These are phyloP conservation scores for Saccharomyces hybrid DNA, from an alignment of 1,139 yeast genomes.

Conservation along the genomic window DNA sequence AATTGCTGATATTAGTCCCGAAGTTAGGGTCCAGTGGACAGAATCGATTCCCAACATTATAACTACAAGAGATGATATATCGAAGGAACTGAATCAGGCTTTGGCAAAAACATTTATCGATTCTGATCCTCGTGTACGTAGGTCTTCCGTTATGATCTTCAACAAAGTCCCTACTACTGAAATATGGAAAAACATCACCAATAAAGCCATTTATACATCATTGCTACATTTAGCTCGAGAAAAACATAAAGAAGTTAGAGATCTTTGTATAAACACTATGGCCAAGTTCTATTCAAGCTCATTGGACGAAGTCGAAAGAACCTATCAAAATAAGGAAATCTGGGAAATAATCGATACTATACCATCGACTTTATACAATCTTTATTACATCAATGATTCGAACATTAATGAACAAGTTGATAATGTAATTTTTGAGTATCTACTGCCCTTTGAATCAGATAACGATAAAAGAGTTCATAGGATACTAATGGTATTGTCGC, in stretches of 20 bases:
- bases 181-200: conserved; percentile 41
- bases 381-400: conserved; percentile 69
- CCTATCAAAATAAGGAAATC: conserved; percentile 29
- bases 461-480: conserved; percentile 47
- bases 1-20: conserved; percentile 57
- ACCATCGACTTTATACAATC: conserved; percentile 59
- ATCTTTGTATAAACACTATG: conserved; percentile 48
- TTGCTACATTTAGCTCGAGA: conserved; percentile 64
- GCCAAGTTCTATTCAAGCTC: conserved; percentile 45
- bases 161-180: conserved; percentile 37
- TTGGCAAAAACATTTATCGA: conserved; percentile 66
- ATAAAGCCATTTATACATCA: conserved; percentile 43
- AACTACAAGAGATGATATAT: conserved; percentile 42
- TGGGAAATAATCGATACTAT: conserved; percentile 45
- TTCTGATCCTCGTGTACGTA: conserved; percentile 66
- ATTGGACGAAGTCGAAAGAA: conserved; percentile 15
- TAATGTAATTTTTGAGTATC: conserved; percentile 46
- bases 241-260: conserved; percentile 58
- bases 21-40: conserved; percentile 66
- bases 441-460: conserved; percentile 48
- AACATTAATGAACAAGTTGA: conserved; percentile 67
- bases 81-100: conserved; percentile 49
- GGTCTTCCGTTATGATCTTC: conserved; percentile 48
- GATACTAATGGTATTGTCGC: conserved; percentile 42
- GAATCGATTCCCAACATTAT: conserved; percentile 45